Conservation (phyloP, 2,329 filamentous ascomycete genomes). For the Chaetomiaceae sp. region DNA sequence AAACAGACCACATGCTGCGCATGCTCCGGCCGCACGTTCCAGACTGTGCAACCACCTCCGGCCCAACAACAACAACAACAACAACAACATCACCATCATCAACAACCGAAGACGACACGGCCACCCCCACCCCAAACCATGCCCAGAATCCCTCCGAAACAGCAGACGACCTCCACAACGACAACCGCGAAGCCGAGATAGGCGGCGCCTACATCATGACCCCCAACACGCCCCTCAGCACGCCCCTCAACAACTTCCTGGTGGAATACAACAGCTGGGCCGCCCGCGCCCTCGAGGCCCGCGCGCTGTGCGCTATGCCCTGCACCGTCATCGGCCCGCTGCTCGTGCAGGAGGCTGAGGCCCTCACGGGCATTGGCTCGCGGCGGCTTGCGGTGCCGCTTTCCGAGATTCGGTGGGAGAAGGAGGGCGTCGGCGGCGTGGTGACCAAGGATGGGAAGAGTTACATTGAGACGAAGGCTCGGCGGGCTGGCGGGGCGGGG, state of each 20-base stretch:
- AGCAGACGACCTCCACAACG: neutral
- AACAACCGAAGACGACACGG: constrained; percentile 27
- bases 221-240: constrained; percentile 74
- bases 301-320: constrained; percentile 67
- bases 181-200: constrained; percentile 40
- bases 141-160: no score
- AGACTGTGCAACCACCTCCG: constrained; percentile 34
- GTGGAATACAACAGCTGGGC: constrained; percentile 83
- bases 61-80: no score
- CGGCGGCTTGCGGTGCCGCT: constrained; percentile 83
- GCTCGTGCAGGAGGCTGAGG: constrained; percentile 75
- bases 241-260: constrained; percentile 75
- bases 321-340: constrained; percentile 73
- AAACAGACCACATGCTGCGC: constrained; percentile 78
- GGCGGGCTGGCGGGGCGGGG: no score
- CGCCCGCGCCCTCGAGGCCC: constrained; percentile 66
- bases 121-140: neutral
- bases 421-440: constrained; percentile 63
- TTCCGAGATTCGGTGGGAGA: constrained; percentile 82
- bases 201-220: constrained; percentile 81
- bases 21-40: constrained; percentile 76
- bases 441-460: constrained; percentile 57
- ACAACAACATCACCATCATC: no score
- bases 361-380: constrained; percentile 63
- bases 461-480: constrained; percentile 51